Evolutionary conservation across 2,329 filamentous ascomycete species (phyloP).

Genomic region (Didymella sp.): DNA sequence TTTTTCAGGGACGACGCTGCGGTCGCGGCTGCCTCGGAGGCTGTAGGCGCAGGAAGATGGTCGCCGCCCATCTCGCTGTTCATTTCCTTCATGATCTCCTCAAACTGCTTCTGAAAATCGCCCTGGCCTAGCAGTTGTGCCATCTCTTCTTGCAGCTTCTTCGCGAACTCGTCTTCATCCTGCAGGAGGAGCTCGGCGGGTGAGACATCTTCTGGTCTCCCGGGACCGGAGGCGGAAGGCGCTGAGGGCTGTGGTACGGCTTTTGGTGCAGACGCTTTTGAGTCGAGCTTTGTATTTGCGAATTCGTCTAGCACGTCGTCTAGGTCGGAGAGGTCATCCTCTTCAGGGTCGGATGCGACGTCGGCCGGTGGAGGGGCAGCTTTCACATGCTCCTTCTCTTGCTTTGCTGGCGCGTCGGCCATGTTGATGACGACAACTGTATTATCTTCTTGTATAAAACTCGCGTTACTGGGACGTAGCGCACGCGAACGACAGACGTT

Average conservation of each 20-base stretch:
- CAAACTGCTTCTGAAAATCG: conserved; percentile 80
- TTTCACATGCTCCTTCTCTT: conserved; percentile 21
- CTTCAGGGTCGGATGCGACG: conserved; percentile 81
- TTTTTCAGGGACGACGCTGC: conserved; percentile 36
- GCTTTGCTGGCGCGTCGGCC: conserved; percentile 33
- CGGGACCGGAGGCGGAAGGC: conserved; percentile 50
- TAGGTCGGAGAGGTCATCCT: conserved; percentile 89
- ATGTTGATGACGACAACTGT: conserved; percentile 16
- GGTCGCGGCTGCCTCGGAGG: conserved; percentile 31
- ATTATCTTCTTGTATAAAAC: neutral
- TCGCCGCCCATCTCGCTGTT: conserved; percentile 49
- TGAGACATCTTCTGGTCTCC: conserved; percentile 44
- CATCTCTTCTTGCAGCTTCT: conserved; percentile 90
- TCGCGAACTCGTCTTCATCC: conserved; percentile 75
- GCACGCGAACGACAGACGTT: conserved; percentile 5
- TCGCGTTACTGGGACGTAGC: neutral
- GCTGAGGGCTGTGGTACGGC: conserved; percentile 45
- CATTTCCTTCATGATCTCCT: conserved; percentile 77
- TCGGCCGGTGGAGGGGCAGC: conserved; percentile 36
- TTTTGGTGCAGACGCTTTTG: conserved; percentile 50
- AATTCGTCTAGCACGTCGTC: conserved; percentile 97
- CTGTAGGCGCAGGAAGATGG: conserved; percentile 21
- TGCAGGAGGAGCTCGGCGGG: conserved; percentile 42
- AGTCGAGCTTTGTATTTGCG: conserved; percentile 66
- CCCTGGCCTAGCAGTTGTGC: conserved; percentile 76